Conservation (phyloP, 768 basidiomycete genomes). For the Termitomyces sp. region DNA sequence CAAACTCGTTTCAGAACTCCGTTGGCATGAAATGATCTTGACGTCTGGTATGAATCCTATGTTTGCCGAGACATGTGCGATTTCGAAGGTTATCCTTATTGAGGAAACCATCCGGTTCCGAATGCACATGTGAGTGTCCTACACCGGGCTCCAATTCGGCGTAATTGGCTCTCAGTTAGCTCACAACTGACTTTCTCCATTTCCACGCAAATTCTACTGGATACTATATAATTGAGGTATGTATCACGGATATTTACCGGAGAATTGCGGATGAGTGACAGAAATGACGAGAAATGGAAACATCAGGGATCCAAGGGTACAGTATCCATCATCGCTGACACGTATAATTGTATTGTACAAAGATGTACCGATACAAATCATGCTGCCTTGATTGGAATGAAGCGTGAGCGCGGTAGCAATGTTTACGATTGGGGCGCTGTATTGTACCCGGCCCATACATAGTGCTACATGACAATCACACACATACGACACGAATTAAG, state of each 20-base stretch:
- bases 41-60: not conserved
- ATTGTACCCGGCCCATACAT: not conserved
- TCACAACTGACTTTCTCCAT: not conserved
- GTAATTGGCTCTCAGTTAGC: not conserved
- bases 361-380: not conserved
- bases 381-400: not conserved
- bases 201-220: not conserved
- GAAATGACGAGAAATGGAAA: not conserved
- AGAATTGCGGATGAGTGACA: not conserved
- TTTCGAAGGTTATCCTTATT: not conserved
- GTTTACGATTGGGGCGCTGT: not conserved
- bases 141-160: not conserved
- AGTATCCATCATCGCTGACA: not conserved
- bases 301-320: not conserved
- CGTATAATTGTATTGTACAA: not conserved
- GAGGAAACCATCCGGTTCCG: not conserved
- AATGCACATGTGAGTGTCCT: not conserved
- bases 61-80: not conserved
- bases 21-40: not conserved
- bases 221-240: not conserved
- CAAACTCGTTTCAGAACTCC: not conserved
- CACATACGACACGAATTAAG: not conserved
- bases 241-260: not conserved
- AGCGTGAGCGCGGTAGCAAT: not conserved
- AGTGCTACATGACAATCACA: not conserved